These are phyloP conservation scores for Neopestalotiopsis sp. DNA, from an alignment of 2,329 filamentous ascomycete species.

Conservation along the genomic window DNA sequence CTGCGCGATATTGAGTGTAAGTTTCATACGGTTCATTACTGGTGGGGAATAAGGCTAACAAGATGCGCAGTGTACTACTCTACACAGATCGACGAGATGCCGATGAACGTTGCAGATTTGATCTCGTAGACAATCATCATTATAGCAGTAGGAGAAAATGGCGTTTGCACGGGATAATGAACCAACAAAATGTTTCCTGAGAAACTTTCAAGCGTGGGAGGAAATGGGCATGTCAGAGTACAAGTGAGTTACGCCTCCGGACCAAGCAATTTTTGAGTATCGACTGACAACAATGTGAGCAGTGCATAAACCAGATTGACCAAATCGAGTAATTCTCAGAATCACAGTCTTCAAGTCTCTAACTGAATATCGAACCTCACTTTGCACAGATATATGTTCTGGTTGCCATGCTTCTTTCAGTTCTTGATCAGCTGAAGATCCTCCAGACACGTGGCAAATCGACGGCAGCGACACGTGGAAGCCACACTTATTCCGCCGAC, in stretches of 20 bases:
- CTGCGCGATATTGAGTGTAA: constrained; percentile 93
- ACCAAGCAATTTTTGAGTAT: neutral
- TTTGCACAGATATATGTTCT: neutral
- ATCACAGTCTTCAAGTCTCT: neutral
- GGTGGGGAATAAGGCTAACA: neutral
- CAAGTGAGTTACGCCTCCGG: neutral
- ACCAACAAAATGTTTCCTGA: neutral
- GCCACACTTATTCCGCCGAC: too few relatives aligned
- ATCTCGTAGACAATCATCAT: constrained; percentile 47
- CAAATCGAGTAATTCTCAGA: neutral
- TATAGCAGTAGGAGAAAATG: neutral
- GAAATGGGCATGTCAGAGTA: constrained; percentile 2
- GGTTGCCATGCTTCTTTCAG: neutral
- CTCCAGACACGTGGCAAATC: too few relatives aligned
- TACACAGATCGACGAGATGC: constrained; percentile 98
- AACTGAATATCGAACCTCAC: neutral
- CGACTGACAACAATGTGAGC: neutral
- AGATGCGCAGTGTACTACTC: constrained; percentile 79
- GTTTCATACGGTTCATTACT: constrained; percentile 36
- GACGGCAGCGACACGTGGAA: too few relatives aligned
- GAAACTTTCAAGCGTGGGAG: neutral
- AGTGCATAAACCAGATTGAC: constrained; percentile 1
- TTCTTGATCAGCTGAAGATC: too few relatives aligned
- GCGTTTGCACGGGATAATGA: neutral
- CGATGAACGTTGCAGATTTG: constrained; percentile 84